Evolutionary conservation across 306 rosid species (phyloP), one percentile per base, ranked within the genome.

Genomic region (Coriaria nepalensis): DNA sequence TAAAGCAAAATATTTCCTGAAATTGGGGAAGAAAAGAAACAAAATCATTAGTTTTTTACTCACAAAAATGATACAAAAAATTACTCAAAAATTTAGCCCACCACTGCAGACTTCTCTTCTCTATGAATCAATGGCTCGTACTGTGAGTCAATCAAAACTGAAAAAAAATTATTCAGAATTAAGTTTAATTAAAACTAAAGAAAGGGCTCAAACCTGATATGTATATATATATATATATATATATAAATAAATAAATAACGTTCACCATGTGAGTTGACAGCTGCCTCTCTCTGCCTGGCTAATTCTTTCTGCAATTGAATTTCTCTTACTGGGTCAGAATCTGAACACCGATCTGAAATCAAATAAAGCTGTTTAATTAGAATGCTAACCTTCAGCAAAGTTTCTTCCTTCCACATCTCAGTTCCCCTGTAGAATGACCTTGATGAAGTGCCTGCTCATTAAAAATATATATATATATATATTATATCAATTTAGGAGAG

Each of bases 321-420:
- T 13, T 32, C 39, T 45, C 5, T 45, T 43, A 6, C 13, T 14
- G 2, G 6, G 6, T 2, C 12, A 13, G 10, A 11, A 35, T 33
- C 35, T 33, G 9, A 39, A 38, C 15, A 40, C 2, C 4, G 13
- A 13, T 10, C 11, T 20, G 33, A 7, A 13, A n/a, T 34, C 9
- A 35, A 55, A 42, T 0, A 6, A 29, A 34, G 36, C 34, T 7
- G 33, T 9, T 13, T 12, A 13, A 7, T 46, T 37, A 20, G 33
- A 35, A 37, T 0, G 45, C 54, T 42, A 4, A 83, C 96, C 73
- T 78, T 76, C 9, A 72, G 13, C 41, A 78, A 11, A 45, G 82
- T 76, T 77, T 88, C 97, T 35, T 62, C 69, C 71, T 52, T 81
- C 97, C 97, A 88, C 93, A 81, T 78, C 74, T 61, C 67, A 8